Evolutionary conservation across 1,139 yeast genomes (phyloP), one percentile per base, ranked within the genome.

Genomic region (Taphrina communis): DNA sequence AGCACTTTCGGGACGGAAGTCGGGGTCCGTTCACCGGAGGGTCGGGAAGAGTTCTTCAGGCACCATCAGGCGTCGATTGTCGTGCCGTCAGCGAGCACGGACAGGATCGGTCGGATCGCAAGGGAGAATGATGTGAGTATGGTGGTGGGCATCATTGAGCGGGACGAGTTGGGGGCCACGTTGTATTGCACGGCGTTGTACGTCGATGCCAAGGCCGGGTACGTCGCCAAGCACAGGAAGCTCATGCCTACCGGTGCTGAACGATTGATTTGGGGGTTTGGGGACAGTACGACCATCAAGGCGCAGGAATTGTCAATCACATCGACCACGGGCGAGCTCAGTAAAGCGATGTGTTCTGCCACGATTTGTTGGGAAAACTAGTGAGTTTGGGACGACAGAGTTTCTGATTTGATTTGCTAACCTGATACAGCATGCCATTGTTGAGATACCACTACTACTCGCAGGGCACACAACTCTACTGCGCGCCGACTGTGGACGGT

Each of bases 211-310:
- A n/a, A 12, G 5, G 51, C 31, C 12, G 66, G 59, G 12, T 42
- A 50, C 17, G 52, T 62, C 25, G 58, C 52, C 17, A 62, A 62
- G 19, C 66, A 62, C 53, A 42, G 66, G 6, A 62, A 62, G 52
- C 59, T 62, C 25, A 52, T 62, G 60, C 66, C 66, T 17, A 62
- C 66, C 6, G 66, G 60, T 7, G 39, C 59, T 6, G 66, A 62
- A 14, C 50, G 66, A 19, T 41, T 62, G 11, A 44, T 62, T 7
- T 62, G 66, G 66, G 66, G 66, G 2, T 53, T 38, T 5, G 66
- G 66, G n/a, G 66, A 62, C 52, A 55, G 57, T 21, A 25, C 65
- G 0, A 60, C 65, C 50, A 60, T 60, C 31, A 51, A 48, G 25
- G 65, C 56, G 17, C 65, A 60, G 9, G 39, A 60, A n/a, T 6